phyloP scores from a whole-genome alignment of 257 asterid species.

The Solanum bulbocastanum region DNA sequence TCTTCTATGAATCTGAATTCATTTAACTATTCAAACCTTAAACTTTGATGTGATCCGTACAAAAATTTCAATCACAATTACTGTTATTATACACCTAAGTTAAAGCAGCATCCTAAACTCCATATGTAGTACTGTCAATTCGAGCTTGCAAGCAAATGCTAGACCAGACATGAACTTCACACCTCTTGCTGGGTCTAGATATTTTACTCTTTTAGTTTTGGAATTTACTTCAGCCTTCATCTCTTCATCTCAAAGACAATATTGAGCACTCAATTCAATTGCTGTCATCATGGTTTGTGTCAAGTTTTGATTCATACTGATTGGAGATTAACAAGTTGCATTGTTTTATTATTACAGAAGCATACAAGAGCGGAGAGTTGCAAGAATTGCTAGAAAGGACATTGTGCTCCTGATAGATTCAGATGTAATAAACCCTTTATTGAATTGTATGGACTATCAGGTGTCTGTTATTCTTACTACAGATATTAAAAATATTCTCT shows the following conservation, averaged over 20 bases:
- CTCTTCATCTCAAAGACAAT: neutral
- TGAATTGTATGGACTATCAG: neutral
- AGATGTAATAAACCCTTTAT: neutral
- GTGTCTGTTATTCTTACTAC: neutral
- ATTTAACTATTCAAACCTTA: neutral
- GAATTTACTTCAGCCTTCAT: neutral
- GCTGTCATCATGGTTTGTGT: neutral
- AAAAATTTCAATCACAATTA: neutral
- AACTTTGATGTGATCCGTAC: neutral
- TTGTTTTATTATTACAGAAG: slow-evolving; percentile 37
- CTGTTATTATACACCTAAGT: neutral
- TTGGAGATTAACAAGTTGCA: slow-evolving; percentile 2
- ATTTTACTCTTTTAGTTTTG: neutral
- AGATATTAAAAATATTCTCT: neutral
- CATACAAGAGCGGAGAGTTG: slow-evolving; percentile 70
- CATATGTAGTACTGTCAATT: neutral
- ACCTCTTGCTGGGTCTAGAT: neutral
- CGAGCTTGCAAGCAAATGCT: neutral
- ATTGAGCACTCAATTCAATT: neutral
- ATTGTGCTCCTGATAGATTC: slow-evolving; percentile 32
- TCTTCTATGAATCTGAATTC: neutral
- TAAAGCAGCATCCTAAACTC: neutral
- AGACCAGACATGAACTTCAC: neutral
- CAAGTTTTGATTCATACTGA: neutral
- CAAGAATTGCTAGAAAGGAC: slow-evolving; percentile 58